Evolutionary conservation across 208 protist genomes (phyloP).

Genomic region (Endotrypanum monterogeii): DNA sequence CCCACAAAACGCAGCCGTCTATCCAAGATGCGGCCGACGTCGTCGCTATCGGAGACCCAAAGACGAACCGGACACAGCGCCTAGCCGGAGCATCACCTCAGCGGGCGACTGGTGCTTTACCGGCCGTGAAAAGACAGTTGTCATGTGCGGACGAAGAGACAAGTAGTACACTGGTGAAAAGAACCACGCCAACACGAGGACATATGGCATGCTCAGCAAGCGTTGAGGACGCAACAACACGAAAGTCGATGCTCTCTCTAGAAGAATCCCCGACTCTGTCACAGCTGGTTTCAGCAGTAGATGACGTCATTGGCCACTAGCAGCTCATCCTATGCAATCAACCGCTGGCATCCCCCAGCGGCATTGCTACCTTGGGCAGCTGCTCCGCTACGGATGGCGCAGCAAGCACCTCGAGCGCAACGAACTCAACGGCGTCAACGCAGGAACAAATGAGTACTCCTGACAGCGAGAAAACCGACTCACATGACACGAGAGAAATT

Average conservation of each 20-base stretch:
- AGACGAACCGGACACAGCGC: not conserved
- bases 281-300: constrained; percentile 16
- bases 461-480: not conserved
- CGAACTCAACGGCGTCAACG: not conserved
- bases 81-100: not conserved
- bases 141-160: not conserved
- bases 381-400: not conserved
- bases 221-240: not conserved
- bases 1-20: not conserved
- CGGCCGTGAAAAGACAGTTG: not conserved
- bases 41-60: not conserved
- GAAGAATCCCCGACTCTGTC: constrained; percentile 17
- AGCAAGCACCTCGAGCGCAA: not conserved
- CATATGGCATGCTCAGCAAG: not conserved
- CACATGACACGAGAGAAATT: constrained; percentile 1
- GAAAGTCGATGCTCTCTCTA: not conserved
- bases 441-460: not conserved
- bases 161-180: not conserved
- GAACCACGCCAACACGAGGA: not conserved
- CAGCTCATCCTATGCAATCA: not conserved
- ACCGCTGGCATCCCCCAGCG: not conserved
- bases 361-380: not conserved
- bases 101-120: not conserved
- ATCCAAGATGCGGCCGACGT: not conserved
- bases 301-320: constrained; percentile 15